A percentile compares a stretch with the other conserved stretches of the same genome.
Evolutionary conservation across 2,329 filamentous ascomycete species (phyloP).

Genomic region (Fusarium citri): DNA sequence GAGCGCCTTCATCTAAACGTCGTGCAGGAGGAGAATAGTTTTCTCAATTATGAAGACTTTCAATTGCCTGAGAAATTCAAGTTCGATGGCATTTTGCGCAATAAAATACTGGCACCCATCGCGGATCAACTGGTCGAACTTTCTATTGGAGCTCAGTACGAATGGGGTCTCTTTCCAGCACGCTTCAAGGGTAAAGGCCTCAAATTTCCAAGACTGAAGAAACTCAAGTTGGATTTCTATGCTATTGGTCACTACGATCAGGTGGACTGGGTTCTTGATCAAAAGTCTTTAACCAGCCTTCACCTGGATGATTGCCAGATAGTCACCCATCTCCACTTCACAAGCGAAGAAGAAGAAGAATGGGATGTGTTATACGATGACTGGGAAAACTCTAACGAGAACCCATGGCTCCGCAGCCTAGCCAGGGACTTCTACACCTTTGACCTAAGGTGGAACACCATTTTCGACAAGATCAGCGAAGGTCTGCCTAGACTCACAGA

Average conservation of each 20-base stretch:
- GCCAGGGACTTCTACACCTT: neutral
- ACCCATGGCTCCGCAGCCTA: neutral
- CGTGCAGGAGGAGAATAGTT: accelerated
- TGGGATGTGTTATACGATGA: neutral
- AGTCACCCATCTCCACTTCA: neutral
- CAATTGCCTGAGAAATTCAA: neutral
- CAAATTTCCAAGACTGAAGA: neutral
- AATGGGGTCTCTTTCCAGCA: neutral
- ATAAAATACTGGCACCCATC: neutral
- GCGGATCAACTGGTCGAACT: neutral
- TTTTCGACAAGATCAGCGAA: neutral
- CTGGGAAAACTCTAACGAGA: neutral
- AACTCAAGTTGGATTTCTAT: accelerated
- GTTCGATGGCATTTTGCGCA: neutral
- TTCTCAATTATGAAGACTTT: neutral
- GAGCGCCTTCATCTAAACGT: neutral
- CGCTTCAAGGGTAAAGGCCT: neutral
- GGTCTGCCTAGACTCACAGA: neutral
- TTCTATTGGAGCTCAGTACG: accelerated
- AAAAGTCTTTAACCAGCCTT: neutral
- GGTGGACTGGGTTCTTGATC: neutral
- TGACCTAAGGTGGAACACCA: neutral
- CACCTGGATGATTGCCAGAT: neutral
- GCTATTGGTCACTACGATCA: neutral
- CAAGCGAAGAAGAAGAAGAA: accelerated